Evolutionary conservation across 148 eudicot genomes (phyloP).

Genomic region (Arctostaphylos glauca): DNA sequence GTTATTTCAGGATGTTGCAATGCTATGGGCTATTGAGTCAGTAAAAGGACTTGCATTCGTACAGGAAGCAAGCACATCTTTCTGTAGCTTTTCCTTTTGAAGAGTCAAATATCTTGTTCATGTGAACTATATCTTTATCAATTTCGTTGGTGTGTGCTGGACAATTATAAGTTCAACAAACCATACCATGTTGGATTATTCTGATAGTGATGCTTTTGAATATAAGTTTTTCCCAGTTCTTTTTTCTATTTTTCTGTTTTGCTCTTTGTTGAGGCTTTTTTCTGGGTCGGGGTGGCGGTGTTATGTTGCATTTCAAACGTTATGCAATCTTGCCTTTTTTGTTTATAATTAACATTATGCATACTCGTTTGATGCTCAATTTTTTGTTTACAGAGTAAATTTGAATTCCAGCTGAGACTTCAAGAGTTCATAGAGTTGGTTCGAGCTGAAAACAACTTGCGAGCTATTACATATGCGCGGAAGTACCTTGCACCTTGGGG

Average conservation of each 20-base stretch:
- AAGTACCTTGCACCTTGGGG: constrained; percentile 96
- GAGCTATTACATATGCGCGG: constrained; percentile 80
- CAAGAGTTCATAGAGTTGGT: constrained; percentile 98
- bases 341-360: background rate
- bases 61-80: background rate
- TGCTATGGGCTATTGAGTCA: background rate
- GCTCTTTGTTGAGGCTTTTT: no score
- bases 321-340: background rate
- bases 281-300: background rate
- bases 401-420: constrained; percentile 94
- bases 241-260: no score
- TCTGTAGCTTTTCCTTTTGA: background rate
- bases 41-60: background rate
- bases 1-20: background rate
- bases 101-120: background rate
- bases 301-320: background rate
- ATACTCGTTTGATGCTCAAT: constrained; percentile 10
- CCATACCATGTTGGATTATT: background rate
- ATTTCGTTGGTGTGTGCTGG: background rate
- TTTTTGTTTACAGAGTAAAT: constrained; percentile 63
- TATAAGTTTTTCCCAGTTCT: no score
- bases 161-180: background rate
- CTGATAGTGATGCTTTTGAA: background rate
- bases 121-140: background rate
- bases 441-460: constrained; percentile 69